Evolutionary conservation across 768 basidiomycete species (phyloP), one percentile per base, ranked within the genome.

Genomic region (Boletus subparvulus): DNA sequence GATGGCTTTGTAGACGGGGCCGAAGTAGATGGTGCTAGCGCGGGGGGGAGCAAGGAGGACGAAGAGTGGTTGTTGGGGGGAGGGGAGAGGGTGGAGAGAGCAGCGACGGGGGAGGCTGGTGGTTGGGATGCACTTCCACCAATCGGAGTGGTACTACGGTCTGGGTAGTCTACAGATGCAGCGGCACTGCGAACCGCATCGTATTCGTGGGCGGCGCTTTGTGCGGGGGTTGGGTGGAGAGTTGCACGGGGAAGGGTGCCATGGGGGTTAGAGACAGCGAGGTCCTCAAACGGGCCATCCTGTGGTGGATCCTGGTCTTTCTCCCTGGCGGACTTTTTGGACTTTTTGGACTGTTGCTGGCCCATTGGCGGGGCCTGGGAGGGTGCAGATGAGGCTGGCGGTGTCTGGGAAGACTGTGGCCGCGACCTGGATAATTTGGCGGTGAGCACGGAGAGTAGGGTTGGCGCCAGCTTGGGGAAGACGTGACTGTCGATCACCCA

Each of bases 321-420:
- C 72, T 90, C 90, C 74, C 85, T 90, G 55, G 75, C 73, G 51
- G 75, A 73, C 75, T 87, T 89, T 80, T 83, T 88, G 64, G 82
- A 75, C 81, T 87, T 90, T 80, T 88, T 91, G 62, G 89, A 92
- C 67, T 85, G 83, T 76, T 88, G 87, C 72, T 91, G 90, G 76
- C 90, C 90, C 88, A 91, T 90, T 66, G 77, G 79, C 57, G 77
- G 70, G 61, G 76, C 72, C 69, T 72, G 71, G 39, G 76, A 59
- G 37, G 70, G 41, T 1, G 74, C 50, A 2, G 77, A 75, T 16
- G 83, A 76, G 62, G 78, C 76, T 60, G 85, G 84, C 70, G 83
- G 83, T 45, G 88, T 87, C 71, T 83, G 83, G 37, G 87, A 85
- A 54, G 88, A 90, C 69, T 87, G 85, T 39, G 85, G 78, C 76